Conservation (phyloP, 140 eudicot genomes). For the Senecio squalidus region DNA sequence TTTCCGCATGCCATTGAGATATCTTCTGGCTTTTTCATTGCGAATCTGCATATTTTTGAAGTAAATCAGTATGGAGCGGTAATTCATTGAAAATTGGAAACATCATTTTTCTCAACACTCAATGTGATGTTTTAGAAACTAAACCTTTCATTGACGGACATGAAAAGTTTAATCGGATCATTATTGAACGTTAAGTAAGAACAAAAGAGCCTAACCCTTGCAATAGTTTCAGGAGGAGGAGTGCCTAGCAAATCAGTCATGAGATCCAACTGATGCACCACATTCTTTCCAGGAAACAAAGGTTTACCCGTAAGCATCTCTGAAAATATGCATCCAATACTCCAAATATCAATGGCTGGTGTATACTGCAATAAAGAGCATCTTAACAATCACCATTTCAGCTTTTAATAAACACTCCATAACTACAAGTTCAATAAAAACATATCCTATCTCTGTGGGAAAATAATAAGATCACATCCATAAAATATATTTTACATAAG, state of each 20-base stretch:
- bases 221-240: constrained; percentile 72
- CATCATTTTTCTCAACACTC: not conserved
- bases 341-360: constrained; percentile 94
- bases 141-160: not conserved
- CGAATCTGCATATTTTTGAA: constrained; percentile 31
- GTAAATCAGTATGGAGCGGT: not conserved
- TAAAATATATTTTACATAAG: not conserved
- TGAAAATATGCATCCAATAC: constrained; percentile 93
- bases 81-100: too few relatives aligned
- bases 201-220: constrained; percentile 55
- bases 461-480: not conserved
- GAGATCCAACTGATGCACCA: constrained; percentile 77
- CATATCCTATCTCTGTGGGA: not conserved
- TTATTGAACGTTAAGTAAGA: not conserved
- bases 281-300: constrained; percentile 88
- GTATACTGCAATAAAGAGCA: constrained; percentile 59
- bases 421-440: not conserved
- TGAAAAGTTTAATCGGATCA: not conserved
- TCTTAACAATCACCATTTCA: constrained; percentile 4
- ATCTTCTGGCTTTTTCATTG: constrained; percentile 45
- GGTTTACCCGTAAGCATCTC: constrained; percentile 91
- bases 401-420: not conserved
- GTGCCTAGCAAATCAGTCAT: constrained; percentile 94
- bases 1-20: constrained; percentile 39
- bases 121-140: not conserved